Conservation (phyloP, 352 stramenopile genomes). For the Nothophytophthora sp. region DNA sequence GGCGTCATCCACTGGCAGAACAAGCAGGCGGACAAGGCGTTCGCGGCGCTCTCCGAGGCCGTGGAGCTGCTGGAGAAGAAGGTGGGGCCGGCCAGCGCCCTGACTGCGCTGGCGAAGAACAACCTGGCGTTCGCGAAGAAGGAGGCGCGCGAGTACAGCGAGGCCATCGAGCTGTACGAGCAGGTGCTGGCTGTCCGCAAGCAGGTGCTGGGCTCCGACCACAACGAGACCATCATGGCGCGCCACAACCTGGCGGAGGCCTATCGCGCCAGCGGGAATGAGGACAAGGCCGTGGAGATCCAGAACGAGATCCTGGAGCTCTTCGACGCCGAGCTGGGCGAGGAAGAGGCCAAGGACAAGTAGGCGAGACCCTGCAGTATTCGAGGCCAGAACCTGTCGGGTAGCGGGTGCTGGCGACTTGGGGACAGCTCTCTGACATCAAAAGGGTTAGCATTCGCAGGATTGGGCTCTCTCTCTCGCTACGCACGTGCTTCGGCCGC, state of each 20-base stretch:
- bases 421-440: constrained; percentile 12
- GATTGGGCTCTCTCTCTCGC: too few species aligned
- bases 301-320: constrained; percentile 83
- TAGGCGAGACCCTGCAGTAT: too few species aligned
- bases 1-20: constrained; percentile 84
- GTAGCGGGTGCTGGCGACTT: too few species aligned
- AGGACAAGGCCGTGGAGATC: constrained; percentile 75
- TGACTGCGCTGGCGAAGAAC: constrained; percentile 84
- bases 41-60: constrained; percentile 59
- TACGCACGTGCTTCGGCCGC: too few species aligned
- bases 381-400: too few species aligned
- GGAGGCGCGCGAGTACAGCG: constrained; percentile 66
- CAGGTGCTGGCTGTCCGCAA: constrained; percentile 66
- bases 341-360: constrained; percentile 29
- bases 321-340: constrained; percentile 49
- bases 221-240: constrained; percentile 86
- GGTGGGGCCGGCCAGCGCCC: constrained; percentile 48
- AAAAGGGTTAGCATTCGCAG: constrained; percentile 24
- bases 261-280: constrained; percentile 75
- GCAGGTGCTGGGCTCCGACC: constrained; percentile 53
- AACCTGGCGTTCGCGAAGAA: constrained; percentile 84
- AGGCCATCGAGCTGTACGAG: constrained; percentile 69
- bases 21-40: constrained; percentile 73
- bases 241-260: constrained; percentile 82
- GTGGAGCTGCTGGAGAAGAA: constrained; percentile 62